Evolutionary conservation across 352 stramenopile species (phyloP).

Genomic region (Globisporangium echinulatum): DNA sequence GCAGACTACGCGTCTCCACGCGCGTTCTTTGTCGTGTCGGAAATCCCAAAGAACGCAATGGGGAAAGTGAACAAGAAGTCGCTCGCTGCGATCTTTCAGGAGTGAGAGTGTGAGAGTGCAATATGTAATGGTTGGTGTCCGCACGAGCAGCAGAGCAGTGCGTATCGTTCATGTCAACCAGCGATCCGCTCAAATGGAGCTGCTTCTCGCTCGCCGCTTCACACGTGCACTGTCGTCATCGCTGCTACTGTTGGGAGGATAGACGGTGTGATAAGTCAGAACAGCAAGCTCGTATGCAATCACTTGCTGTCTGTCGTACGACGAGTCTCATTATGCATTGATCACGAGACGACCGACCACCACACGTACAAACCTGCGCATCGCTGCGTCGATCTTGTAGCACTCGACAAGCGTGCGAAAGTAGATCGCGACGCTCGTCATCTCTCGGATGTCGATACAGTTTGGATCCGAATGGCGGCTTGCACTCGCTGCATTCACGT

Average conservation of each 20-base stretch:
- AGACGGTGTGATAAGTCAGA: too few relatives aligned
- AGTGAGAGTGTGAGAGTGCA: neutral
- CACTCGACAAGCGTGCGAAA: slow-evolving; percentile 40
- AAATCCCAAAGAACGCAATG: slow-evolving; percentile 91
- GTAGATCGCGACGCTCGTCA: slow-evolving; percentile 26
- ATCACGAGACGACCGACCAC: neutral
- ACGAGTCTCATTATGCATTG: too few relatives aligned
- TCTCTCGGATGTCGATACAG: slow-evolving; percentile 6
- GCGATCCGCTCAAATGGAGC: too few relatives aligned
- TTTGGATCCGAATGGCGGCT: too few relatives aligned
- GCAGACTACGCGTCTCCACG: slow-evolving; percentile 80
- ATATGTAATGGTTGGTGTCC: too few relatives aligned
- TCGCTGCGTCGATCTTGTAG: slow-evolving; percentile 34
- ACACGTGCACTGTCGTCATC: too few relatives aligned
- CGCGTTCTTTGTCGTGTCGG: slow-evolving; percentile 66
- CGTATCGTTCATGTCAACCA: too few relatives aligned
- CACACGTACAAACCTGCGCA: neutral
- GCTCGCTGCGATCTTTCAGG: slow-evolving; percentile 34
- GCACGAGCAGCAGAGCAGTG: too few relatives aligned
- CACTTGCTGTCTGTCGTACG: too few relatives aligned
- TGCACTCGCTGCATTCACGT: neutral
- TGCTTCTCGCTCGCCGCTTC: too few relatives aligned
- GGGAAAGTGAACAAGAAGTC: slow-evolving; percentile 93
- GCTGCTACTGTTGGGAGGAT: too few relatives aligned
- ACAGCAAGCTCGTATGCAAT: too few relatives aligned